A percentile compares a stretch with the other conserved stretches of the same genome.
These are phyloP conservation scores for Scolecobasidium constrictum DNA, from an alignment of 2,329 filamentous ascomycete genomes.

Conservation along the genomic window DNA sequence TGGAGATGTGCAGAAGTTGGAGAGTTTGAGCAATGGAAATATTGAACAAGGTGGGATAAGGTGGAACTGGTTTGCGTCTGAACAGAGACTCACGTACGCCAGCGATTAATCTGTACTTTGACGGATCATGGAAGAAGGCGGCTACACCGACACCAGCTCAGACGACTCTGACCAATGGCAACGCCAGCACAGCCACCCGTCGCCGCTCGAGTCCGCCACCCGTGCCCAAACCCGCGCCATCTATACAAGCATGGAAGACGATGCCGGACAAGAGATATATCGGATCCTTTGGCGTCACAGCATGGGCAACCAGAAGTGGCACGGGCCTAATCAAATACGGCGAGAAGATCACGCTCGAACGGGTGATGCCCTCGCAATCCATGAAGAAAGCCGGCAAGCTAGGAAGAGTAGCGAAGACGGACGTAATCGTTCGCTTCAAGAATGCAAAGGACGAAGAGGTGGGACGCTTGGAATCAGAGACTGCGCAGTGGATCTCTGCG, in stretches of 20 bases:
- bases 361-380: constrained; percentile 47
- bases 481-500: constrained; percentile 83
- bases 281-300: constrained; percentile 82
- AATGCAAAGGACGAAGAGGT: constrained; percentile 70
- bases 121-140: constrained; percentile 47
- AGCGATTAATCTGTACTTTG: constrained; percentile 54
- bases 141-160: no score
- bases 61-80: background rate
- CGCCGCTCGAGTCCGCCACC: background rate
- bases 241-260: constrained; percentile 16
- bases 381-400: constrained; percentile 28
- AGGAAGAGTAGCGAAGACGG: constrained; percentile 45
- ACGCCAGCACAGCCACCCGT: background rate
- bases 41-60: constrained; percentile 36
- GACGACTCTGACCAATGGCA: no score
- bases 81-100: constrained; percentile 12
- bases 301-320: constrained; percentile 85
- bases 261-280: constrained; percentile 63
- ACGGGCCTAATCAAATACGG: constrained; percentile 64
- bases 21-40: constrained; percentile 39
- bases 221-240: background rate
- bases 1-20: constrained; percentile 36
- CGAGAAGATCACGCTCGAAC: constrained; percentile 76
- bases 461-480: constrained; percentile 76
- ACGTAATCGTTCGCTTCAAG: constrained; percentile 87